Conservation (phyloP, 164 flowering plant species). For the Kingdonia uniflora region DNA sequence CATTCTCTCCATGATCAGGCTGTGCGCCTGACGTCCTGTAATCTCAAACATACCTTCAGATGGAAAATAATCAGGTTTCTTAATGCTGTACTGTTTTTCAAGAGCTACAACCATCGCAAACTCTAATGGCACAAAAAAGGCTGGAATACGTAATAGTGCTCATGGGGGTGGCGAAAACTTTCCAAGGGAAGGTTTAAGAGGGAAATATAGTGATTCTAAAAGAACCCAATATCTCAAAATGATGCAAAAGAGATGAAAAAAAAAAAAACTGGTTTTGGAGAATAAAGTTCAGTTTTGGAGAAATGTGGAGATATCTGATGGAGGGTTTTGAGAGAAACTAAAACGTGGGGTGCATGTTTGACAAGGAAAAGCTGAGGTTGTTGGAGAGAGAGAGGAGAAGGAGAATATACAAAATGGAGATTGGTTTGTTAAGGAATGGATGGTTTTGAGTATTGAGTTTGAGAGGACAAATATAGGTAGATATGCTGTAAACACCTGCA, state of each 20-base stretch:
- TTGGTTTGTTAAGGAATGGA: not conserved
- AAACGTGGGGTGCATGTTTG: slow-evolving; percentile 35
- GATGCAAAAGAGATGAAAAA: slow-evolving; percentile 5
- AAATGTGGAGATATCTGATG: too few relatives aligned
- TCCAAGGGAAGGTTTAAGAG: too few relatives aligned
- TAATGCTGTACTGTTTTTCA: slow-evolving; percentile 16
- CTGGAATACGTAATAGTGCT: too few relatives aligned
- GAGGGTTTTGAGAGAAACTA: slow-evolving; percentile 2
- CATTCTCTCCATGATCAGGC: slow-evolving; percentile 19
- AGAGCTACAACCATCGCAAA: slow-evolving; percentile 36
- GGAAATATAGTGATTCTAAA: too few relatives aligned
- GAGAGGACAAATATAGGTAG: too few relatives aligned
- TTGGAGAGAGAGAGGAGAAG: not conserved
- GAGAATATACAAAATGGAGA: slow-evolving; percentile 5
- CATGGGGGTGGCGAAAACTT: too few relatives aligned
- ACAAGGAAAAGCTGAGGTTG: not conserved
- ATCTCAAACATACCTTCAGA: slow-evolving; percentile 27
- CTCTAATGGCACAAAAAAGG: too few relatives aligned
- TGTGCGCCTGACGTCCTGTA: slow-evolving; percentile 20
- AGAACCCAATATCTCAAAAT: slow-evolving; percentile 7
- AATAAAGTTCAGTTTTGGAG: not conserved
- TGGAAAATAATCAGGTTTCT: slow-evolving; percentile 21
- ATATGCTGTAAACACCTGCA: too few relatives aligned
- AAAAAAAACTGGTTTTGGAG: too few relatives aligned
- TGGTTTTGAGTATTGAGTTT: too few relatives aligned